Evolutionary conservation across 2,329 filamentous ascomycete species (phyloP).

Genomic region (Hyphodiscus sp.): DNA sequence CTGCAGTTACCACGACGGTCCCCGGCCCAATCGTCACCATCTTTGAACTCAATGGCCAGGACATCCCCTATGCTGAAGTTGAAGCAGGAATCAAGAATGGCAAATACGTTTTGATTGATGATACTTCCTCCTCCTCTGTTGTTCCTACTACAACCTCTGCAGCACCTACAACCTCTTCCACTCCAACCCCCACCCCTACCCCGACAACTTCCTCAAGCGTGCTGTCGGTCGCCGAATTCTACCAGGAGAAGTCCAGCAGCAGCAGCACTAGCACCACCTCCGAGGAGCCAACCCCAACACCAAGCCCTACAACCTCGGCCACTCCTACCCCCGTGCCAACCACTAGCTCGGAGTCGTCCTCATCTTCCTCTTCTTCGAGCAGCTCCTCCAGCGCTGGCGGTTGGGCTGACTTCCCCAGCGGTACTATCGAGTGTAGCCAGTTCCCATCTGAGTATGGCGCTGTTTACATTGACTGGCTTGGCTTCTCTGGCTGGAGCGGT

Average conservation of each 20-base stretch:
- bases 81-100: slow-evolving; percentile 66
- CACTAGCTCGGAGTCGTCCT: not conserved
- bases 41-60: slow-evolving; percentile 63
- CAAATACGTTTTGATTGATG: slow-evolving; percentile 59
- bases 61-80: slow-evolving; percentile 57
- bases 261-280: too few species aligned
- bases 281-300: slow-evolving; percentile 24
- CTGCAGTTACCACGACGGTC: slow-evolving; percentile 35
- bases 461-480: slow-evolving; percentile 60
- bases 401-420: slow-evolving; percentile 66
- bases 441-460: slow-evolving; percentile 84
- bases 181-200: slow-evolving; percentile 28
- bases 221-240: slow-evolving; percentile 10
- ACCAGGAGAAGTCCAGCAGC: slow-evolving; percentile 9
- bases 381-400: slow-evolving; percentile 43
- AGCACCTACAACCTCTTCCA: slow-evolving; percentile 25
- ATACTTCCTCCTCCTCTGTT: slow-evolving; percentile 39
- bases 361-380: slow-evolving; percentile 9
- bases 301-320: slow-evolving; percentile 23
- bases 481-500: slow-evolving; percentile 70
- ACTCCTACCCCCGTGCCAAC: slow-evolving; percentile 15
- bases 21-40: slow-evolving; percentile 58
- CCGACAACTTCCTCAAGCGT: too few species aligned
- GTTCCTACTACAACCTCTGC: slow-evolving; percentile 35
- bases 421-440: slow-evolving; percentile 58